Evolutionary conservation across 2,329 filamentous ascomycete genomes (phyloP).

Genomic region (Chaetomiaceae sp.): DNA sequence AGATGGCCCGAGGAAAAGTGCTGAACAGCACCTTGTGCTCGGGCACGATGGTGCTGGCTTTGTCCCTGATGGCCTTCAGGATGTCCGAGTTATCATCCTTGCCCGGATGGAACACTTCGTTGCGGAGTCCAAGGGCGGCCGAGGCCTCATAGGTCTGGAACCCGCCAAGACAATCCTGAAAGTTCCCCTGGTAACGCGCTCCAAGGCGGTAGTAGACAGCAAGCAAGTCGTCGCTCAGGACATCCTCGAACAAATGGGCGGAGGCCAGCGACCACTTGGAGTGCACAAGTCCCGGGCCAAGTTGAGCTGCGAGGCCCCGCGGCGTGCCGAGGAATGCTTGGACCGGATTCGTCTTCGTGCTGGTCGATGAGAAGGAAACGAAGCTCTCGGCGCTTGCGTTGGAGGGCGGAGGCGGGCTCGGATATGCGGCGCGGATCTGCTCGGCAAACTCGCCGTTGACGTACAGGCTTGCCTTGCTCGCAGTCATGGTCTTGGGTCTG

Average conservation of each 20-base stretch:
- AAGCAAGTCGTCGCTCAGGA: slow-evolving; percentile 84
- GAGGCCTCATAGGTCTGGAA: slow-evolving; percentile 97
- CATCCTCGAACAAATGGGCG: slow-evolving; percentile 82
- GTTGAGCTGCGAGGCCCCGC: slow-evolving; percentile 71
- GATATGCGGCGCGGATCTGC: slow-evolving; percentile 85
- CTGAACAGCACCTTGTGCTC: slow-evolving; percentile 80
- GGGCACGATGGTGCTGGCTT: slow-evolving; percentile 74
- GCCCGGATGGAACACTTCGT: slow-evolving; percentile 83
- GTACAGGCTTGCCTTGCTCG: slow-evolving; percentile 81
- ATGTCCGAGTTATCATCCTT: slow-evolving; percentile 92
- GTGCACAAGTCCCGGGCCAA: slow-evolving; percentile 67
- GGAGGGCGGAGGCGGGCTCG: slow-evolving; percentile 64
- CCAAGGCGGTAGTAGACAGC: slow-evolving; percentile 88
- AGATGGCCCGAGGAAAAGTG: slow-evolving; percentile 72
- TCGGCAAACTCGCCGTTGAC: slow-evolving; percentile 93
- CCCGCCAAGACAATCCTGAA: slow-evolving; percentile 90
- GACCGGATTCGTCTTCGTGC: slow-evolving; percentile 61
- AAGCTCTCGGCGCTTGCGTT: slow-evolving; percentile 63
- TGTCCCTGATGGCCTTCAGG: slow-evolving; percentile 77
- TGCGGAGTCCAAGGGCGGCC: slow-evolving; percentile 81
- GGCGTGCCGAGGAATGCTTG: slow-evolving; percentile 94
- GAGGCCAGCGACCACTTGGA: slow-evolving; percentile 88
- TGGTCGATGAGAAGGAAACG: slow-evolving; percentile 60
- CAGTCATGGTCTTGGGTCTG: slow-evolving; percentile 66
- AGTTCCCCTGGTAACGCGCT: slow-evolving; percentile 89